These are phyloP conservation scores for Colletotrichum noveboracense DNA, from an alignment of 2,329 filamentous ascomycete species.

Conservation along the genomic window DNA sequence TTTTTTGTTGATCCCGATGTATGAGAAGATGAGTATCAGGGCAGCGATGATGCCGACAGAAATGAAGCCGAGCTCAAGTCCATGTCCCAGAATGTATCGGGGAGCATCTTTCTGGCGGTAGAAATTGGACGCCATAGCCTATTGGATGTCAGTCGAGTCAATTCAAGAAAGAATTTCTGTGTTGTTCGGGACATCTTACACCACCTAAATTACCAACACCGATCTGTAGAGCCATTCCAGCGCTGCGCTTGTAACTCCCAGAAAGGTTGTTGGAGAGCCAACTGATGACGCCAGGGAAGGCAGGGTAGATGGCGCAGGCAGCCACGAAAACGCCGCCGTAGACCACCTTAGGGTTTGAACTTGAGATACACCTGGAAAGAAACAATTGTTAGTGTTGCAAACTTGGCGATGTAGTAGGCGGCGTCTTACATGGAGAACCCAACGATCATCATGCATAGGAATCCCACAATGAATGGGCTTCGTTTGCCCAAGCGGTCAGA, in stretches of 20 bases:
- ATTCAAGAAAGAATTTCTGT: fast-evolving
- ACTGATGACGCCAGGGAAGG: conserved; percentile 77
- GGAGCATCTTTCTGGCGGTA: conserved; percentile 61
- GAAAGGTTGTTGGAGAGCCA: conserved; percentile 84
- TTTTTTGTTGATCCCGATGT: conserved; percentile 63
- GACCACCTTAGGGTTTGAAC: conserved; percentile 60
- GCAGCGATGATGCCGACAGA: conserved; percentile 48
- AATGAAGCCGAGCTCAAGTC: conserved; percentile 56
- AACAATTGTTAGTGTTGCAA: neutral
- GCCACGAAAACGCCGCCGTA: conserved; percentile 82
- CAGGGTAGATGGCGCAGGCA: conserved; percentile 80
- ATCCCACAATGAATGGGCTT: conserved; percentile 60
- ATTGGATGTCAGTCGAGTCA: neutral
- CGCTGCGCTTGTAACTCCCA: conserved; percentile 66
- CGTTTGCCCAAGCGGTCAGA: conserved; percentile 61
- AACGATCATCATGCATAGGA: conserved; percentile 57
- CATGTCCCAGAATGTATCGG: conserved; percentile 55
- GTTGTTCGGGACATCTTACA: conserved; percentile 30
- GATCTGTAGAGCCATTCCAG: conserved; percentile 70
- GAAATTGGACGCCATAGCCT: conserved; percentile 75
- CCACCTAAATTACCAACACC: conserved; percentile 64
- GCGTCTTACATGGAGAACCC: conserved; percentile 59
- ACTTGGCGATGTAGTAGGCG: too few species aligned
- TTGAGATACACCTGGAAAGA: conserved; percentile 58
- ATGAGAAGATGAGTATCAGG: conserved; percentile 51